Base-by-base conservation (phyloP, 768 basidiomycete genomes). In the Filobasidium floriforme region DNA sequence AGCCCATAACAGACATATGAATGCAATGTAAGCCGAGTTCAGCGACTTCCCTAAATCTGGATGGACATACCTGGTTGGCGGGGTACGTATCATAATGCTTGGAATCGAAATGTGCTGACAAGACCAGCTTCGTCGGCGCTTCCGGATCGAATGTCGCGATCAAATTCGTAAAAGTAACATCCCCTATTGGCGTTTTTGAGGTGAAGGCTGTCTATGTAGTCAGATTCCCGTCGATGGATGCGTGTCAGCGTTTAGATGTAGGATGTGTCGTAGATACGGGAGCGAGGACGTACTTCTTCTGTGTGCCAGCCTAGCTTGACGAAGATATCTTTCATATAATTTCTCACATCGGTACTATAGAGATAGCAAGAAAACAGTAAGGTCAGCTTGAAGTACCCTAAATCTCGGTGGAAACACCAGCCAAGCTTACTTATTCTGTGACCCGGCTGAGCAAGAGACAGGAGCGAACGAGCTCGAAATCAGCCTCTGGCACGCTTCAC, bases 101-200 rank as follows among this genome's bases (percentile, higher is more conserved):
- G 79, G 89, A 90, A 77, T 97, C 93, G 71, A 87, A 92, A 75
- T 97, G 93, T 7, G 93, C 96, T 6, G 96, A 82, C n/a, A 99
- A 77, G 18, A 94, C 82, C 41, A 99, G 82, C 68, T 90, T 86
- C 54, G 89, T 80, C 1, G 87, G 80, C 0, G 96, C 93, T 19
- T 80, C 77, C n/a, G 89, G 89, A 75, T 97, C 88, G 76, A 96
- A 96, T 12, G 96, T 98, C 40, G 92, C 94, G 69, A 98, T 87
- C 60, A 98, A 82, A 80, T 99, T 99, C 15, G 86, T 87, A 76
- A 99, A 94, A 44, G 81, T 80, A 72, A 85, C 89, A 40, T 75
- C 73, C 4, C 94, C 96, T 69, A 88, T 84, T 0, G 96, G 96
- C 1, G 96, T 98, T 19, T 80, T 73, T 60, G 82, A 87, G 6